phyloP scores from a whole-genome alignment of 2,329 filamentous ascomycete genomes.

The Neofusicoccum kwambonambiense region DNA sequence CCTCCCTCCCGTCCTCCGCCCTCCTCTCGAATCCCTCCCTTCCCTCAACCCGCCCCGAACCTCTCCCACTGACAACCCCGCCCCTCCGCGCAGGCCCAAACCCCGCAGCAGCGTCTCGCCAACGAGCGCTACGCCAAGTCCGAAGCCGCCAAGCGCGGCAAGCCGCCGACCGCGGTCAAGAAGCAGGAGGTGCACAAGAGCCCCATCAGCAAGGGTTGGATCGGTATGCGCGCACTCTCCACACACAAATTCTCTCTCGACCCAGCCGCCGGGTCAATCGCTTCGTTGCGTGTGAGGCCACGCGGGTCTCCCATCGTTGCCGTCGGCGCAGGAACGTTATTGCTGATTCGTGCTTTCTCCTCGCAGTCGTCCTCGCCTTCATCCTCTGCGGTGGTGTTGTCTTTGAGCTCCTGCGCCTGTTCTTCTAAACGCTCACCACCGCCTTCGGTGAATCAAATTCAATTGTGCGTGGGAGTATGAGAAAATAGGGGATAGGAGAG shows the following conservation, averaged over 20 bases:
- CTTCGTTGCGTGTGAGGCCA: too few species aligned
- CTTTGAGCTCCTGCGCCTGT: conserved; percentile 55
- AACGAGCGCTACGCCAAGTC: conserved; percentile 76
- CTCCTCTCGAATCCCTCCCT: background rate
- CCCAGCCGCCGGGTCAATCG: too few species aligned
- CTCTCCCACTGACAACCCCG: background rate
- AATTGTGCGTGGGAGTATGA: too few species aligned
- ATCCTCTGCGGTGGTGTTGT: conserved; percentile 61
- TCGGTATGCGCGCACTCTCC: conserved; percentile 50
- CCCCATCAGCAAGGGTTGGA: conserved; percentile 57
- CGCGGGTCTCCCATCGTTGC: too few species aligned
- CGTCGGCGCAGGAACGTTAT: background rate
- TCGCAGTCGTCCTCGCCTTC: conserved; percentile 59
- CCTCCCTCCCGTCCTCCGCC: too few species aligned
- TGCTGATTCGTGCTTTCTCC: background rate
- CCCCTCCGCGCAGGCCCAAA: conserved; percentile 64
- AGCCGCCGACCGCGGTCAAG: conserved; percentile 49
- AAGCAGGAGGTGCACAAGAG: conserved; percentile 56
- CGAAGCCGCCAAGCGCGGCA: conserved; percentile 73
- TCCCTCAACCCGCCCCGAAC: background rate
- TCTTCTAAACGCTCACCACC: conserved; percentile 30
- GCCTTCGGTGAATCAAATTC: too few species aligned
- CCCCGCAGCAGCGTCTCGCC: conserved; percentile 75
- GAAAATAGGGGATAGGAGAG: background rate
- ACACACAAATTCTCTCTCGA: too few species aligned